Conservation (phyloP, 768 basidiomycete genomes). For the Dacryopinax spathularia region DNA sequence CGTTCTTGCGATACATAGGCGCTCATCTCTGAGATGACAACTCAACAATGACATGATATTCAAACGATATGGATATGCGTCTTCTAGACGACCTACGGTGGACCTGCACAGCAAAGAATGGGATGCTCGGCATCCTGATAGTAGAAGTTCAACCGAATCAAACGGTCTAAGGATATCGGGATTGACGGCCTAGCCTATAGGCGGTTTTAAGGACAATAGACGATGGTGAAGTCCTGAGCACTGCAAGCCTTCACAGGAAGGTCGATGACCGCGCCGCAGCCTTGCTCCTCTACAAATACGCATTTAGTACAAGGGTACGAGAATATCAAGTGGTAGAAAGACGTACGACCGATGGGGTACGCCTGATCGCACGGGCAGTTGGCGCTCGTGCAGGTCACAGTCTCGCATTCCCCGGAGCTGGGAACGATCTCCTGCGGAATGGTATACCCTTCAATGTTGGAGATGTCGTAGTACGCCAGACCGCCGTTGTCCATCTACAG, state of each 20-base stretch:
- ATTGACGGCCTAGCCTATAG: too few relatives aligned
- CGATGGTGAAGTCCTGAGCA: neutral
- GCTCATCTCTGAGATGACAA: too few relatives aligned
- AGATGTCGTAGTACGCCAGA: neutral
- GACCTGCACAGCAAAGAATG: neutral
- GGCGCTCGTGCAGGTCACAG: neutral
- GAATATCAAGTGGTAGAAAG: neutral
- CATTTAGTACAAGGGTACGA: neutral
- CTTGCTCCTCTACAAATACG: neutral
- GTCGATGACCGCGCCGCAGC: neutral
- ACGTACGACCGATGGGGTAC: neutral
- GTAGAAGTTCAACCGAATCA: too few relatives aligned
- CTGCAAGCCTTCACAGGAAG: neutral
- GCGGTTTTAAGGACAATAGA: neutral
- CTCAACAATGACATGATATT: neutral
- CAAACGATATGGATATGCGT: neutral
- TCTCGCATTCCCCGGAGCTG: neutral
- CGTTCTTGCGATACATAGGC: too few relatives aligned
- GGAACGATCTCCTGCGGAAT: neutral
- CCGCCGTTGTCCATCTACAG: neutral
- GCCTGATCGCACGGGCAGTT: conserved; percentile 2
- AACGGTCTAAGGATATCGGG: too few relatives aligned
- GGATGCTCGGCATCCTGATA: neutral
- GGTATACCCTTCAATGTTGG: neutral
- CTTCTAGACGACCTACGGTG: neutral